Conservation (phyloP, 495 filamentous ascomycete species). For the Filosporella fistucella region DNA sequence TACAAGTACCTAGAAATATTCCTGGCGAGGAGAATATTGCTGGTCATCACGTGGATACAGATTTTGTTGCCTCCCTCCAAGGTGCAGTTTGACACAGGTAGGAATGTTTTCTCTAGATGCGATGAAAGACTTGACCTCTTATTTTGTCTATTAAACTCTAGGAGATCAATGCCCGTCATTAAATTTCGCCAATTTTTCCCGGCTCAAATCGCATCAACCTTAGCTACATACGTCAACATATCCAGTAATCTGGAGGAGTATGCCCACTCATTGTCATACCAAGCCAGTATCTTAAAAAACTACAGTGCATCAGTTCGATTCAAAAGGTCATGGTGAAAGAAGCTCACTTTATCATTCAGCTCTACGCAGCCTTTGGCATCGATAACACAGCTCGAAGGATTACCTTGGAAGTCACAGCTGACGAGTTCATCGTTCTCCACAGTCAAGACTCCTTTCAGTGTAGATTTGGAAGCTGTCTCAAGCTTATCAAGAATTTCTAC, state of each 20-base stretch:
- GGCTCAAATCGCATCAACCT: conserved; percentile 20
- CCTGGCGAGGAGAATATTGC: too few relatives aligned
- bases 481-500: conserved; percentile 1
- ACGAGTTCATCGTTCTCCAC: conserved; percentile 5
- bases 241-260: conserved; percentile 12
- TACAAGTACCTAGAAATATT: too few relatives aligned
- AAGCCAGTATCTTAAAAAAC: conserved; percentile 12
- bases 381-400: conserved; percentile 4
- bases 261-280: conserved; percentile 15
- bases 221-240: conserved; percentile 9
- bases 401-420: conserved; percentile 13
- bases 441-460: conserved; percentile 7
- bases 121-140: too few relatives aligned
- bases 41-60: too few relatives aligned
- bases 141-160: too few relatives aligned
- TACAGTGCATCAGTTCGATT: background rate
- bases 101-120: too few relatives aligned
- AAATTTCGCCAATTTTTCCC: background rate
- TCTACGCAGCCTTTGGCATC: conserved; percentile 11
- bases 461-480: background rate
- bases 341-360: conserved; percentile 2
- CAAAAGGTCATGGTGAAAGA: background rate
- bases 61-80: too few relatives aligned
- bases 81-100: too few relatives aligned
- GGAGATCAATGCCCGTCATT: too few relatives aligned